Base-by-base conservation (phyloP, 768 basidiomycete genomes). In the Russula griseocarnosa region DNA sequence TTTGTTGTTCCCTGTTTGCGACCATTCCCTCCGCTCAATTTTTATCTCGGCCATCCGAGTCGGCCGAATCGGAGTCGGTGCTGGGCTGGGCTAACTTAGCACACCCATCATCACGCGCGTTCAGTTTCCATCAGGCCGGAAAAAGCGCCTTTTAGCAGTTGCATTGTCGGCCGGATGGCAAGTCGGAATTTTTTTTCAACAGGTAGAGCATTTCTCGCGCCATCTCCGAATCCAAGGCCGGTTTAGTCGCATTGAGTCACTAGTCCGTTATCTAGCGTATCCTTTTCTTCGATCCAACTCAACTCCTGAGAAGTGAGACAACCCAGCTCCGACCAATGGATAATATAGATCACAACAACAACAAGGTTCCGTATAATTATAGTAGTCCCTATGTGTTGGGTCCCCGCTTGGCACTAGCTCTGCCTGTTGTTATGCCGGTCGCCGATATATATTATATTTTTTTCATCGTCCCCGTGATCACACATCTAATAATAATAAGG, bases 211-310 rank as follows among this genome's bases (percentile, higher is more conserved):
- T 62, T 51, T 24, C 34, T 42, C 22, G 30, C 18, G 38, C 54
- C 20, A 65, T 55, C 53, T 65, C 63, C 63, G 63, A 65, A 55
- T 65, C 63, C 40, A 51, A n/a, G n/a, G n/a, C 47, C 53, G 58
- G 49, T 51, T 60, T 65, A 40, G 22, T 65, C 34, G 40, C 54
- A 16, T 34, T 20, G 54, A 44, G 34, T 51, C 63, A 32, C 63
- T 55, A 60, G 63, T 52, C 59, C 49, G 47, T 55, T 59, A 65
- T 65, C 59, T 49, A 55, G 46, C 47, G 30, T 50, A 36, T 44
- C 38, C 63, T 30, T 30, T 46, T 40, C 30, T 60, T 65, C 59
- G 60, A 60, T 60, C 54, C 47, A 60, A 64, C 63, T 63, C 62
- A 53, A 63, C 63, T 65, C 63, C 54, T 55, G 53, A 61, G 63